Evolutionary conservation across 2,329 filamentous ascomycete genomes (phyloP), one percentile per base, ranked within the genome.

Genomic region (Thelonectria blattea): DNA sequence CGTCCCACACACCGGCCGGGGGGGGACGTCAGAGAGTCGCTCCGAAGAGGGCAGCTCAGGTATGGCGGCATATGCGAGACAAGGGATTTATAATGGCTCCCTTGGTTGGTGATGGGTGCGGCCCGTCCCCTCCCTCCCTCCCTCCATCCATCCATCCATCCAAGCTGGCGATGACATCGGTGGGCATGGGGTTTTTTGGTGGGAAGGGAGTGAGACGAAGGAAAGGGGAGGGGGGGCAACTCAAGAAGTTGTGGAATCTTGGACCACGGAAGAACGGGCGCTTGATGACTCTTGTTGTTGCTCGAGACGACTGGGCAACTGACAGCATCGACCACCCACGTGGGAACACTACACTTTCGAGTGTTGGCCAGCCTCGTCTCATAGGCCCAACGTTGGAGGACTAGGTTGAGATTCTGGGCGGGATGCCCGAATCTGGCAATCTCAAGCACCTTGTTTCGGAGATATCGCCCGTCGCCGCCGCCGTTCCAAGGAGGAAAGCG

Each of bases 391-490:
- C 22, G 14, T 18, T 20, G 20, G 52, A 10, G 42, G 14, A n/a
- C 20, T 14, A 41, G 32, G 20, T 15, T 18, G 48, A 17, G n/a
- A 15, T 45, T 45, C 27, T 22, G 42, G 42, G 18, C 45, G 39
- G 27, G 24, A 49, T 56, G 46, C 24, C 53, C 47, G 27, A 39
- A 50, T 32, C 39, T 50, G 53, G 45, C 27, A 56, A 27, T 48
- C 24, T 42, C 42, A 50, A 43, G 52, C 52, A 3, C 22, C 22
- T 6, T 3, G 22, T n/a, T 17, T 55, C 52, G 42, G 52, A 42
- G 41, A 47, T 42, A 46, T 46, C 43, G 43, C 43, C 43, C 43
- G 52, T 18, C 2, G 5, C 27, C 27, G 27, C 27, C 27, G 27
- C 27, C 27, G 27, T 30, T 30, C 9, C 22, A n/a, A n/a, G n/a